These are phyloP conservation scores for Silybum marianum DNA, from an alignment of 129 eudicot species.

Conservation along the genomic window DNA sequence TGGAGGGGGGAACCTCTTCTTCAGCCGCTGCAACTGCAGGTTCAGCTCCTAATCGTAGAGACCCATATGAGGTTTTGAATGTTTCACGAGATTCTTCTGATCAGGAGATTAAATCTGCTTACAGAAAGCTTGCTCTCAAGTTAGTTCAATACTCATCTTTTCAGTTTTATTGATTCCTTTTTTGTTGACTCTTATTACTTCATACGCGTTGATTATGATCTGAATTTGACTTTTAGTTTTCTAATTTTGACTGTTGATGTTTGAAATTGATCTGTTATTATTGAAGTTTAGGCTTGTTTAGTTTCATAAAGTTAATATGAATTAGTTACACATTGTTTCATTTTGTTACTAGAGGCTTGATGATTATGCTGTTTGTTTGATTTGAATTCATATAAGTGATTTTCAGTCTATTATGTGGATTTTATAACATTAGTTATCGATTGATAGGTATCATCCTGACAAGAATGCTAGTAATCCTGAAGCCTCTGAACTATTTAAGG, in stretches of 20 bases:
- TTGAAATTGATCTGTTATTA: conserved; percentile 3
- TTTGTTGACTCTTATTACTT: not conserved
- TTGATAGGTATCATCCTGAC: conserved; percentile 86
- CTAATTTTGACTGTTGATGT: too few species aligned
- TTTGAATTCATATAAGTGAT: not conserved
- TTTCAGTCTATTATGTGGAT: not conserved
- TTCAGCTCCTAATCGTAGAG: conserved; percentile 60
- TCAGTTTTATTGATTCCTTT: too few species aligned
- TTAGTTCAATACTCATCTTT: too few species aligned
- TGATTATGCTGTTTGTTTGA: conserved; percentile 1
- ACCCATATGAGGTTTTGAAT: conserved; percentile 81
- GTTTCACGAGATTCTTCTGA: conserved; percentile 75
- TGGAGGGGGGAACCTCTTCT: conserved; percentile 50
- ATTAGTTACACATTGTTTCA: not conserved
- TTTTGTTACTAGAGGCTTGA: not conserved
- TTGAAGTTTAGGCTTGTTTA: not conserved
- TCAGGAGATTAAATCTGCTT: conserved; percentile 91
- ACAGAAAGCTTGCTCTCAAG: conserved; percentile 98
- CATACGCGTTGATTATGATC: too few species aligned
- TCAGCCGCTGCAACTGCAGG: conserved; percentile 27
- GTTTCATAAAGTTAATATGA: not conserved
- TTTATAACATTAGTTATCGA: conserved; percentile 18
- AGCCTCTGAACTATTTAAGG: conserved; percentile 89
- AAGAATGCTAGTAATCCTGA: conserved; percentile 89
- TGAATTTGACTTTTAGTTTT: too few species aligned